Conservation (phyloP, 352 stramenopile genomes). For the Plasmopara viticola region DNA sequence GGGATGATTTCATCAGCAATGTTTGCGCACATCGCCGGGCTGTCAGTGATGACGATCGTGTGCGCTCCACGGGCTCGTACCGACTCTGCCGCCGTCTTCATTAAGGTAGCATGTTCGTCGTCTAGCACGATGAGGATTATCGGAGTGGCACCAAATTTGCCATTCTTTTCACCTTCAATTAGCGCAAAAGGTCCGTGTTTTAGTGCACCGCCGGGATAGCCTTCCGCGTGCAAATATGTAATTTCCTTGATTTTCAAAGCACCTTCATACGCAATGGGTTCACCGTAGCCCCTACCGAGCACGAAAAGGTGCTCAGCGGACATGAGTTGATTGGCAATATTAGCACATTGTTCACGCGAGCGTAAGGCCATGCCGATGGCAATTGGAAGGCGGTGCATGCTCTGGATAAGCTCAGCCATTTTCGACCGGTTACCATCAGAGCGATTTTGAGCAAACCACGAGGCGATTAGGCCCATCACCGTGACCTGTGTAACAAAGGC, state of each 20-base stretch:
- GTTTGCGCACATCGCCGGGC: conserved; percentile 88
- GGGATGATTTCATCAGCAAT: conserved; percentile 91
- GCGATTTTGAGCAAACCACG: conserved; percentile 90
- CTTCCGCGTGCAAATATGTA: conserved; percentile 97
- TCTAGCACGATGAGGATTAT: conserved; percentile 97
- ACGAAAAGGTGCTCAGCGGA: conserved; percentile 94
- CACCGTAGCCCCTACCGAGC: conserved; percentile 90
- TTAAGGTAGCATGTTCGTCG: conserved; percentile 94
- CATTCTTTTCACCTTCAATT: conserved; percentile 92
- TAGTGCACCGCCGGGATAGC: conserved; percentile 95
- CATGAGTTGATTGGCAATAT: conserved; percentile 84
- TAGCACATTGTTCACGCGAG: conserved; percentile 86
- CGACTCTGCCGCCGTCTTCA: conserved; percentile 93
- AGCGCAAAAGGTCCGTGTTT: conserved; percentile 99
- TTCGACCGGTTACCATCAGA: conserved; percentile 78
- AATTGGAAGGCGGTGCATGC: conserved; percentile 95
- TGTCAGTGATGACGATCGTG: conserved; percentile 98
- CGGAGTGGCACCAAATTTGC: conserved; percentile 92
- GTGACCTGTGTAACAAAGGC: conserved; percentile 97
- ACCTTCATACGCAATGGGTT: conserved; percentile 95
- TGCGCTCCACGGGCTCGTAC: conserved; percentile 94
- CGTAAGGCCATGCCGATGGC: conserved; percentile 96
- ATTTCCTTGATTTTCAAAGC: conserved; percentile 99
- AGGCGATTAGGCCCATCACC: conserved; percentile 85
- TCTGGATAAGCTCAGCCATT: conserved; percentile 89